Percentiles rank a stretch among this genome's conserved stretches.
Conservation (phyloP, 305 asterid species). For the Solanum hybrid region DNA sequence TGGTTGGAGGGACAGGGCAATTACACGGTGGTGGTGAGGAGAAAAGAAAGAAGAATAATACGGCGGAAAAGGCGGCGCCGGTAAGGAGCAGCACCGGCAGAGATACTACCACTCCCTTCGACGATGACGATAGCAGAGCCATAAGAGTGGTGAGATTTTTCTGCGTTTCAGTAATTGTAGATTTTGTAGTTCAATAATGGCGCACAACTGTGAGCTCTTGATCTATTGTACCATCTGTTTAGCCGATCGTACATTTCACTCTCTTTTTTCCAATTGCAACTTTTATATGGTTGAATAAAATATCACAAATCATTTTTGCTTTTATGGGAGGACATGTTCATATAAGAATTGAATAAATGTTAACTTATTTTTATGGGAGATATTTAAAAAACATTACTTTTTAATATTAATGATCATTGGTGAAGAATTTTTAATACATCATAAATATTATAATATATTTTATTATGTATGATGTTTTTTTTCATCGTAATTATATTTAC, state of each 20-base stretch:
- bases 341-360: too few relatives aligned
- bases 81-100: slow-evolving; percentile 56
- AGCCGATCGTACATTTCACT: not conserved
- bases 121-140: slow-evolving; percentile 23
- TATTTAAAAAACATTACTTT: not conserved
- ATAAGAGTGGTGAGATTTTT: not conserved
- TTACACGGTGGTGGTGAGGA: slow-evolving; percentile 40
- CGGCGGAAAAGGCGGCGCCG: slow-evolving; percentile 31
- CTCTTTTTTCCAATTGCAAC: not conserved
- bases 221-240: not conserved
- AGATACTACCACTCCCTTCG: slow-evolving; percentile 72
- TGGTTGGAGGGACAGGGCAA: slow-evolving; percentile 28
- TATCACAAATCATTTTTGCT: not conserved
- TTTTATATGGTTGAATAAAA: not conserved
- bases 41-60: slow-evolving; percentile 40
- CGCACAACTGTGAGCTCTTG: not conserved
- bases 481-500: not conserved
- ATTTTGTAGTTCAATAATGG: not conserved
- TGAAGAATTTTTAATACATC: not conserved
- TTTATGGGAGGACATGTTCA: not conserved
- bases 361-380: not conserved
- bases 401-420: not conserved
- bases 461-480: too few relatives aligned
- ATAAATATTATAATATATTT: not conserved
- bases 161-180: not conserved